Evolutionary conservation across 306 rosid genomes (phyloP).

Genomic region (Medicago truncatula): MtrunA17r5.0-ANR NC_053044.1:41877501-41878000

Average conservation of each 20-base stretch:
- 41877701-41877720: conserved; percentile 5
- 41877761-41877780: conserved; percentile 42
- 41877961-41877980: conserved; percentile 42
- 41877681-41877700: conserved; percentile 21
- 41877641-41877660: conserved; percentile 23
- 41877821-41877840: conserved; percentile 46
- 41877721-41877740: conserved; percentile 27
- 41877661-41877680: conserved; percentile 2
- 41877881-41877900: conserved; percentile 23
- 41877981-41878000: conserved; percentile 52
- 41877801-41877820: conserved; percentile 57
- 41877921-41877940: conserved; percentile 54
- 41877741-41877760: conserved; percentile 60
- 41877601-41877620: not conserved
- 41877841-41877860: conserved; percentile 55
- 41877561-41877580: not conserved
- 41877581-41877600: not conserved
- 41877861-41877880: conserved; percentile 27
- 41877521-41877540: too few relatives aligned
- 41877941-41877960: conserved; percentile 48
- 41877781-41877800: conserved; percentile 49
- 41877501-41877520: too few relatives aligned
- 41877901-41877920: conserved; percentile 45
- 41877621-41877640: not conserved
- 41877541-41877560: too few relatives aligned